A percentile compares a stretch with the other conserved stretches of the same genome.
These are phyloP conservation scores for Arthrinium puccinioides DNA, from an alignment of 2,329 filamentous ascomycete genomes.

Conservation along the genomic window DNA sequence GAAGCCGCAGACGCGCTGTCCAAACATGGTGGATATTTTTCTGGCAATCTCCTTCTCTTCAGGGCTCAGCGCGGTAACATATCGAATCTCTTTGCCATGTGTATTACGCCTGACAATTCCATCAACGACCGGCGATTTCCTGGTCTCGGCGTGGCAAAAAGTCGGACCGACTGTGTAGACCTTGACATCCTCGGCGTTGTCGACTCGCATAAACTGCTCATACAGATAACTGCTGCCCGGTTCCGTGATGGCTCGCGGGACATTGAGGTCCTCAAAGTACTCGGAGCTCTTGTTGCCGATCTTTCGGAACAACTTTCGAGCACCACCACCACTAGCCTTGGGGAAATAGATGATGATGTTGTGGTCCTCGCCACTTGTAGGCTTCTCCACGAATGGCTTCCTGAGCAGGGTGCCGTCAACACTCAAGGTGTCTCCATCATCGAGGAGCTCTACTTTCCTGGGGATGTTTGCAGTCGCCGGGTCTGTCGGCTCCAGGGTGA, in stretches of 20 bases:
- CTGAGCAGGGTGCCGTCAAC: constrained; percentile 77
- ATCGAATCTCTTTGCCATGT: constrained; percentile 93
- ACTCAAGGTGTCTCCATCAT: constrained; percentile 78
- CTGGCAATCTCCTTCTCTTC: constrained; percentile 82
- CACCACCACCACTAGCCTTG: constrained; percentile 77
- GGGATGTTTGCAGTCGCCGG: constrained; percentile 50
- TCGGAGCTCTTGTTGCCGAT: constrained; percentile 99
- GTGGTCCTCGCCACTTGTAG: constrained; percentile 95
- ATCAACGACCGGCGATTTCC: constrained; percentile 95
- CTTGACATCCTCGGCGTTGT: constrained; percentile 97
- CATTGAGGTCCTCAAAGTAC: constrained; percentile 67
- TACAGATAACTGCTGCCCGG: constrained; percentile 83
- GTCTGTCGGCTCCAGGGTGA: constrained; percentile 64
- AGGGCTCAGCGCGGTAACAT: constrained; percentile 76
- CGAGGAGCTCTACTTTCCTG: constrained; percentile 73
- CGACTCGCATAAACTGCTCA: constrained; percentile 92
- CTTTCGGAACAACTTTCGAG: constrained; percentile 87
- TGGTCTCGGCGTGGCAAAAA: constrained; percentile 94
- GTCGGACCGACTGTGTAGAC: constrained; percentile 91
- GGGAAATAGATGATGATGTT: constrained; percentile 99
- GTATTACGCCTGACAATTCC: constrained; percentile 93
- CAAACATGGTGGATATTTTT: constrained; percentile 86
- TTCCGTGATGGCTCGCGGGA: constrained; percentile 78
- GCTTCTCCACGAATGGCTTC: constrained; percentile 98
- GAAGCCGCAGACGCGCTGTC: constrained; percentile 92